Evolutionary conservation across 2,329 filamentous ascomycete species (phyloP), one percentile per base, ranked within the genome.

Genomic region (Colletotrichum destructivum): DNA sequence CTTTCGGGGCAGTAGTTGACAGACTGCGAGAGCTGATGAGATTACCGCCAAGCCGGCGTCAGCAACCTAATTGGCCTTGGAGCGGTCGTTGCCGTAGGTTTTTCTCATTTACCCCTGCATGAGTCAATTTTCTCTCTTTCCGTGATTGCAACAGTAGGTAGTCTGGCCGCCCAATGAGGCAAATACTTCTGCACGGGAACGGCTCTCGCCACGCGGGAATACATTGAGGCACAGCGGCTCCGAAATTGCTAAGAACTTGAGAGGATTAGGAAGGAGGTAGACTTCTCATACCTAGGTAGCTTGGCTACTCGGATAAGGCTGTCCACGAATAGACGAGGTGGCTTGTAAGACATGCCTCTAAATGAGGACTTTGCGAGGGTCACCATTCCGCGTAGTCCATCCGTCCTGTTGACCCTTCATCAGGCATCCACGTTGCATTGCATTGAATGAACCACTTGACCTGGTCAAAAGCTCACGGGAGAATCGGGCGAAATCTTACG

Each of bases 341-440:
- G 26, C 26, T 54, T 54, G 51, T 54, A 31, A 54, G 23, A n/a
- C 15, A 54, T 54, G 51, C 26, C 51, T 54, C 51, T 54, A 35
- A 35, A 54, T 54, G 51, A 54, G 51, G 51, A 54, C 51, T 54
- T 54, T 54, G 51, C 51, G 51, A 54, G 23, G 51, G 51, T 54
- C 51, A 54, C 15, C 51, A 54, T 54, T 35, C 51, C 51, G 15
- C 23, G 15, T 35, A 35, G 23, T 54, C 26, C 51, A 31, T 35
- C 51, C 51, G 15, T 54, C 51, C 26, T 54, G 51, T 7, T 54
- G 51, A 54, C 7, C 51, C 51, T 54, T 54, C 26, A 54, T 54
- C 51, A 35, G 51, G 51, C 51, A 35, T 54, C 26, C 51, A 54
- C 51, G 51, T 54, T 54, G 51, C 15, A 54, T 35, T 54, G 51